Evolutionary conservation across 2,329 filamentous ascomycete genomes (phyloP), one percentile per base, ranked within the genome.

Genomic region (Diaporthe citri): DNA sequence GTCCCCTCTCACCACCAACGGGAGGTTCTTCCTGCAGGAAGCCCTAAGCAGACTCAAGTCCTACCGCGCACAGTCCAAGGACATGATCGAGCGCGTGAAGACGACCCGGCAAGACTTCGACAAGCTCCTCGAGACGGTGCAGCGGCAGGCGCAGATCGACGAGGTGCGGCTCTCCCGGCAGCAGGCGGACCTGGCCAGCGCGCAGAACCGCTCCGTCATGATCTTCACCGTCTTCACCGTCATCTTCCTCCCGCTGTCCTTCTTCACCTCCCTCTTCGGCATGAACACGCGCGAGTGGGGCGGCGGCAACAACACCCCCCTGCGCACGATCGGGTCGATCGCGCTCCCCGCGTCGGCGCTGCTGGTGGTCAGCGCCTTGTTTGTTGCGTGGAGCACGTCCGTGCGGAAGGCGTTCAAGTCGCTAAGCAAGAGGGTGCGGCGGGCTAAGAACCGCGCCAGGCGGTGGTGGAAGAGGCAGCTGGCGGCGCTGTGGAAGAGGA

Each of bases 221-320:
- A 78, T 82, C 1, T 82, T 81, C 64, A 82, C 81, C 1, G 80
- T 80, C 43, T 80, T 82, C n/a, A 82, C 81, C 1, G 81, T 82
- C 67, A 74, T 82, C 3, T 82, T 82, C 74, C 71, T 82, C 28
- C 80, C 80, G 2, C 74, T 82, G 55, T 55, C 48, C 1, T 76
- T 74, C 41, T 77, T 79, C 79, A 80, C 78, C 4, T 43, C 67
- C 5, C 39, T 76, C 1, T 76, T 76, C n/a, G 75, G 75, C 1
- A 76, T 76, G 75, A 85, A 78, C 60, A 76, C 72, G 7, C 39
- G 25, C 4, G 72, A 76, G 51, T 76, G 74, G 72, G 74, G 71
- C n/a, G 74, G 74, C 9, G 62, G 51, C 9, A 46, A 60, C 10
- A 64, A 69, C n/a, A 55, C 69, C 6, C 41, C 2, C 13, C 60